These are phyloP conservation scores for Verruconis gallopava DNA, from an alignment of 2,329 filamentous ascomycete genomes.

Conservation along the genomic window DNA sequence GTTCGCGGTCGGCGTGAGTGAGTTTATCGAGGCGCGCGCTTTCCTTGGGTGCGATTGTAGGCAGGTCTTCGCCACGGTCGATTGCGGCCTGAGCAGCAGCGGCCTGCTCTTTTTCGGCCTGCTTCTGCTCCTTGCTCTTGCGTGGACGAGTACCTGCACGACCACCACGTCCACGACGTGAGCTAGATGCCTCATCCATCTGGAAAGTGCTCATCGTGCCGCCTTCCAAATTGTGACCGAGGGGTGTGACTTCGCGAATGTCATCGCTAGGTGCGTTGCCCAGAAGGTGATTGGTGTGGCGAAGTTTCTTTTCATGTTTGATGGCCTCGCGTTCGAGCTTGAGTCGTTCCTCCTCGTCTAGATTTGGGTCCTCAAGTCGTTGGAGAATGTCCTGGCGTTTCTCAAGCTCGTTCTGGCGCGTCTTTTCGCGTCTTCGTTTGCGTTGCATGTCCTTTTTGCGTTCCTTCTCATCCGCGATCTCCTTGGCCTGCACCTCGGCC, in stretches of 20 bases:
- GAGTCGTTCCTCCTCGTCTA: slow-evolving; percentile 61
- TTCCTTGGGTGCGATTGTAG: slow-evolving; percentile 46
- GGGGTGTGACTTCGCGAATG: slow-evolving; percentile 54
- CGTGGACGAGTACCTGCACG: slow-evolving; percentile 53
- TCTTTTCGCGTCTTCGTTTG: slow-evolving; percentile 89
- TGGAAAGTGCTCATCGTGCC: slow-evolving; percentile 79
- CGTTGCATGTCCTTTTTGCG: slow-evolving; percentile 99
- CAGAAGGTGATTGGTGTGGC: slow-evolving; percentile 75
- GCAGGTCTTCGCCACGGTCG: slow-evolving; percentile 63
- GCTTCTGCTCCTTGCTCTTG: slow-evolving; percentile 70
- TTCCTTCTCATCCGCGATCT: slow-evolving; percentile 90
- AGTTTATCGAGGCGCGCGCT: slow-evolving; percentile 35
- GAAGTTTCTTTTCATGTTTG: slow-evolving; percentile 82
- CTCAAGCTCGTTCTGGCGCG: slow-evolving; percentile 73
- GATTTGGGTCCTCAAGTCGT: slow-evolving; percentile 63
- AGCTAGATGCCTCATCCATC: slow-evolving; percentile 36
- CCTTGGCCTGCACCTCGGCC: slow-evolving; percentile 76
- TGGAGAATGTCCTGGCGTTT: slow-evolving; percentile 71
- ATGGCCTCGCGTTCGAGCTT: slow-evolving; percentile 77
- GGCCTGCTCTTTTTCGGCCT: slow-evolving; percentile 60
- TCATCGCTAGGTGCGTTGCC: slow-evolving; percentile 66
- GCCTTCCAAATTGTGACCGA: slow-evolving; percentile 72
- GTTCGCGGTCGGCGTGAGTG: slow-evolving; percentile 40
- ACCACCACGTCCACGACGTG: slow-evolving; percentile 35
- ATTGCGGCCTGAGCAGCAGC: slow-evolving; percentile 77